Conservation (phyloP, 768 basidiomycete species). For the Serendipita indica region DNA sequence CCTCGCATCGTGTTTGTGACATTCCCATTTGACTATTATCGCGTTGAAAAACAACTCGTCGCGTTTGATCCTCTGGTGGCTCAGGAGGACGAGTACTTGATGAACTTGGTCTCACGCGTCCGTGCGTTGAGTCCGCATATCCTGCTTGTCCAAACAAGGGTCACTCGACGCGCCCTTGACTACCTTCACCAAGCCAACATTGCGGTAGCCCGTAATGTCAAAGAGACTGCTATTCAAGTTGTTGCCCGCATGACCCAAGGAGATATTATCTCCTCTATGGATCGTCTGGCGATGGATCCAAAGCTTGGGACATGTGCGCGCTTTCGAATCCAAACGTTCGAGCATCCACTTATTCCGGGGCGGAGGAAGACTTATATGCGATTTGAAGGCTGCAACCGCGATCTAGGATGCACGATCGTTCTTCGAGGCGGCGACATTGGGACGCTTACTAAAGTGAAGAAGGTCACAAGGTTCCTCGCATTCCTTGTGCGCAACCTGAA, state of each 20-base stretch:
- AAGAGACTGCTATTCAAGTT: conserved; percentile 70
- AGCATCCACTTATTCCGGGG: conserved; percentile 88
- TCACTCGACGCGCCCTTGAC: conserved; percentile 81
- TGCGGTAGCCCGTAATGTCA: conserved; percentile 80
- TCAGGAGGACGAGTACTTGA: conserved; percentile 87
- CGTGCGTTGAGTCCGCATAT: conserved; percentile 85
- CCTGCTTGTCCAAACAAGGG: conserved; percentile 81
- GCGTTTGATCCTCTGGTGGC: conserved; percentile 80
- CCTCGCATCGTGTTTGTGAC: conserved; percentile 94
- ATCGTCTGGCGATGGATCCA: conserved; percentile 79
- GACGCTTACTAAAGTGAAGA: conserved; percentile 72
- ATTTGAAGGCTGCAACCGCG: conserved; percentile 86
- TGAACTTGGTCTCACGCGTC: conserved; percentile 75
- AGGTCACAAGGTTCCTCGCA: conserved; percentile 79
- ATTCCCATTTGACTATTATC: conserved; percentile 86
- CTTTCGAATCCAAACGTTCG: conserved; percentile 85
- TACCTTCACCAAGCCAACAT: conserved; percentile 72
- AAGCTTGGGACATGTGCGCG: conserved; percentile 74
- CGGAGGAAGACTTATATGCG: conserved; percentile 93
- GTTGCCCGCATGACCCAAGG: conserved; percentile 91
- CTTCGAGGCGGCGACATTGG: conserved; percentile 76
- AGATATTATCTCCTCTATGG: conserved; percentile 90
- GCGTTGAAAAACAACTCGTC: conserved; percentile 84
- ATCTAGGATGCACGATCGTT: conserved; percentile 90
- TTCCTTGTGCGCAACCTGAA: conserved; percentile 89